These are phyloP conservation scores for Antrodiella citrinella DNA, from an alignment of 768 basidiomycete genomes.

Conservation along the genomic window DNA sequence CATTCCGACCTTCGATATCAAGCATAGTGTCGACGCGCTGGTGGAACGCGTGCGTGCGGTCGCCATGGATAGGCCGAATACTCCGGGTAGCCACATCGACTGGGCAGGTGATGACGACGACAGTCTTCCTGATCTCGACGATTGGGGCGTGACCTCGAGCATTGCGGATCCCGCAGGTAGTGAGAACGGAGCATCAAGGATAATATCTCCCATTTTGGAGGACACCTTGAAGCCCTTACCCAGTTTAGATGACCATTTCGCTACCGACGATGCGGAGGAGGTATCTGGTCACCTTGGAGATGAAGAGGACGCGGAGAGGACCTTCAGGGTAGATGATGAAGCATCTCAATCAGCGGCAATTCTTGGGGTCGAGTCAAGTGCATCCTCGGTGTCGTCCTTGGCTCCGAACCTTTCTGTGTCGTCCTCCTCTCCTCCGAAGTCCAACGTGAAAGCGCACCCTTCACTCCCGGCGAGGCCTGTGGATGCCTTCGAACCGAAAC, in stretches of 20 bases:
- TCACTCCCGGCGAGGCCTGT: neutral
- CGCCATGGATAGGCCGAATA: conserved; percentile 62
- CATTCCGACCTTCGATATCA: conserved; percentile 37
- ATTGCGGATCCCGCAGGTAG: conserved; percentile 10
- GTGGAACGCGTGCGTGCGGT: conserved; percentile 71
- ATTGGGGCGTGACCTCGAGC: conserved; percentile 66
- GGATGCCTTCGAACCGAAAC: neutral
- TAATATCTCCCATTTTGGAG: conserved; percentile 61
- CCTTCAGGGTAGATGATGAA: neutral
- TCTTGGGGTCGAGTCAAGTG: neutral
- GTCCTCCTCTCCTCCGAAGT: neutral
- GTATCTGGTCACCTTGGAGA: no score
- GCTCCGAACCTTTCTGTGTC: neutral
- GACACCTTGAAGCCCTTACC: conserved; percentile 57
- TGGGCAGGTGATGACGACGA: conserved; percentile 87
- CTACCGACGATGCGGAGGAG: no score
- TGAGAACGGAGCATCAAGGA: neutral
- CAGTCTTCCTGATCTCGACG: conserved; percentile 73
- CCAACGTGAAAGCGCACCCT: neutral
- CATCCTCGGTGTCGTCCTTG: neutral
- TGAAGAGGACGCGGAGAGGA: no score
- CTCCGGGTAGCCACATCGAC: conserved; percentile 76
- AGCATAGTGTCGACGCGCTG: conserved; percentile 63
- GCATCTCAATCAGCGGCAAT: neutral
- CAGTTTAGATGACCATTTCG: conserved; percentile 32